Percentiles rank a stretch among this genome's conserved stretches.
These are phyloP conservation scores for Cladorrhinum sp. DNA, from an alignment of 2,329 filamentous ascomycete genomes.

Conservation along the genomic window DNA sequence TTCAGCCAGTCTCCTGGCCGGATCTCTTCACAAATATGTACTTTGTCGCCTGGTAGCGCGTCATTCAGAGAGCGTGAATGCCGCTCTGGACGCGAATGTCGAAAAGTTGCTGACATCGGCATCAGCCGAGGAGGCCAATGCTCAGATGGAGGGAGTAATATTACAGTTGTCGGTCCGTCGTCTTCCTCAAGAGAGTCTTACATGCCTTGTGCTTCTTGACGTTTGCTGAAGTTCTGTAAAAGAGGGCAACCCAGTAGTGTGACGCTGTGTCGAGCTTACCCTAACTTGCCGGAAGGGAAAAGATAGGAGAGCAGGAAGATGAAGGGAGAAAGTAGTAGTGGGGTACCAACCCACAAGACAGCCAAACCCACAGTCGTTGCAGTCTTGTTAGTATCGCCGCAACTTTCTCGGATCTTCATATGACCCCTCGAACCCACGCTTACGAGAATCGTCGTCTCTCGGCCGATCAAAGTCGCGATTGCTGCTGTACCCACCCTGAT, in stretches of 20 bases:
- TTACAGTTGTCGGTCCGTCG: not conserved
- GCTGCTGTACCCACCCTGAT: constrained; percentile 34
- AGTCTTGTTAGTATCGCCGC: constrained; percentile 57
- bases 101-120: no score
- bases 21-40: not conserved
- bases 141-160: not conserved
- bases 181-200: not conserved
- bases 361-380: not conserved
- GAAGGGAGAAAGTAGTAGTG: not conserved
- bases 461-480: constrained; percentile 51
- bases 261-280: not conserved
- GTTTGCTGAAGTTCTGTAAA: not conserved
- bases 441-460: constrained; percentile 52
- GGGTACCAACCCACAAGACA: not conserved
- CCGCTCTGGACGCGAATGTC: no score
- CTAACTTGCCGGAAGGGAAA: not conserved
- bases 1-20: not conserved
- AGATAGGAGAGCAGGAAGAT: not conserved
- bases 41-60: no score
- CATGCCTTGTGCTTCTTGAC: not conserved
- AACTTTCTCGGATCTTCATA: constrained; percentile 75
- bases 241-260: not conserved
- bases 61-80: not conserved
- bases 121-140: no score
- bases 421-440: constrained; percentile 73